These are phyloP conservation scores for Apophysomyces elegans DNA, from an alignment of 371 early-diverging fungal species.

Conservation along the genomic window DNA sequence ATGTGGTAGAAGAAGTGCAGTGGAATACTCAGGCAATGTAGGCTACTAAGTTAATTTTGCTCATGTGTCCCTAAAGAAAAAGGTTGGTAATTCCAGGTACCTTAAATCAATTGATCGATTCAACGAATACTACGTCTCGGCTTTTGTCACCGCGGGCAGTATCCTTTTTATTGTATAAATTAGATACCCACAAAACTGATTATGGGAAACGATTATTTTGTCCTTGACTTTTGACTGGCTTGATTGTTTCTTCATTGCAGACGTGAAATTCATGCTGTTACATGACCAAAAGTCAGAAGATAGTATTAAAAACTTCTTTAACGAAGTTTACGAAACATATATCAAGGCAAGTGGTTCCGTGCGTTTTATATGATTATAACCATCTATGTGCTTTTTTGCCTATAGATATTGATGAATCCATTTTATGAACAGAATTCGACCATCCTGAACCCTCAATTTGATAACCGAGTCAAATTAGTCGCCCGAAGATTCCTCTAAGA, in stretches of 20 bases:
- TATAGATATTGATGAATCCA: slow-evolving; percentile 83
- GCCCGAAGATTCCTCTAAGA: slow-evolving; percentile 80
- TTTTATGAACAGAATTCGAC: slow-evolving; percentile 85
- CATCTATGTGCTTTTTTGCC: neutral
- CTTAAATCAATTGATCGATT: slow-evolving; percentile 93
- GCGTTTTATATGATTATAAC: neutral
- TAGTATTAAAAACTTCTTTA: slow-evolving; percentile 88
- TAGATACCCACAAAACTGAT: neutral
- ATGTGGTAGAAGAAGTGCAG: slow-evolving; percentile 92
- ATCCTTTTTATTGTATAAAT: slow-evolving; percentile 18
- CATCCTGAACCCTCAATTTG: slow-evolving; percentile 85
- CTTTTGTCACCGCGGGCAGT: slow-evolving; percentile 92
- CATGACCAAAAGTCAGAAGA: slow-evolving; percentile 91
- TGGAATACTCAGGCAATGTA: slow-evolving; percentile 87
- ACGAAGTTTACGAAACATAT: slow-evolving; percentile 89
- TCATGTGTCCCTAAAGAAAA: neutral
- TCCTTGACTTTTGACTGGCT: neutral
- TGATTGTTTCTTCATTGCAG: slow-evolving; percentile 34
- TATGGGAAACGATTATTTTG: too few species aligned
- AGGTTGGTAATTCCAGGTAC: slow-evolving; percentile 65
- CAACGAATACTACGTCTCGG: slow-evolving; percentile 92
- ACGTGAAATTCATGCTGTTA: slow-evolving; percentile 87
- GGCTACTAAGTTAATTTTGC: neutral
- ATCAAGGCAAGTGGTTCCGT: slow-evolving; percentile 69
- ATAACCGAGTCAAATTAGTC: slow-evolving; percentile 72